phyloP scores from a whole-genome alignment of 1,284 basidiomycete genomes.

The Paramarasmius palmivorus region DNA sequence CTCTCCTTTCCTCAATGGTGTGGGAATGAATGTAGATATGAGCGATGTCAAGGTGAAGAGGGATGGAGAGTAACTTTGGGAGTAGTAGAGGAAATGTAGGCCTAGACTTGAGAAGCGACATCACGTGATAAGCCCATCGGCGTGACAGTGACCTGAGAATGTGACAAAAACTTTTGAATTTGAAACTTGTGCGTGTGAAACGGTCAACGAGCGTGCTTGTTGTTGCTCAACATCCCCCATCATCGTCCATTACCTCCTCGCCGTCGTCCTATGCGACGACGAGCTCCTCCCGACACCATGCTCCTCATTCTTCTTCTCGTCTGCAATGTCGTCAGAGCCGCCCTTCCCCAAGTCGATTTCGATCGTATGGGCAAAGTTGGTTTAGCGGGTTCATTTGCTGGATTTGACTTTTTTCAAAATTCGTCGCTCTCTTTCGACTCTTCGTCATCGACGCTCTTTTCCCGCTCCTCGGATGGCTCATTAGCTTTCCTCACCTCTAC shows the following conservation, averaged over 20 bases:
- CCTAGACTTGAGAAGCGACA: constrained; percentile 1
- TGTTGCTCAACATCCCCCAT: background rate
- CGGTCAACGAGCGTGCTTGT: background rate
- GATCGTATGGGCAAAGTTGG: constrained; percentile 89
- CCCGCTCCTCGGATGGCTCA: constrained; percentile 62
- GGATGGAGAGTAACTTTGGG: constrained; percentile 24
- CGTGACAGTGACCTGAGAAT: background rate
- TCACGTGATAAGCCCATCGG: background rate
- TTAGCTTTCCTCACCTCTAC: constrained; percentile 68
- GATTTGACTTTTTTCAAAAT: constrained; percentile 76
- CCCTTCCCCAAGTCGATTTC: constrained; percentile 84
- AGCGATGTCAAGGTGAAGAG: constrained; percentile 46
- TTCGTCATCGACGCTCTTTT: constrained; percentile 67
- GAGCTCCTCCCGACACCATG: constrained; percentile 14
- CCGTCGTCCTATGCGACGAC: constrained; percentile 11
- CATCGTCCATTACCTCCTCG: constrained; percentile 3
- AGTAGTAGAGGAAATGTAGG: background rate
- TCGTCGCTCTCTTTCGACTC: constrained; percentile 63
- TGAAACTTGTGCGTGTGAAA: background rate
- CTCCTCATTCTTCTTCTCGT: constrained; percentile 19
- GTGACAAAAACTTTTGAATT: background rate
- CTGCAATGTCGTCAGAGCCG: constrained; percentile 45
- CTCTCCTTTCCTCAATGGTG: constrained; percentile 50
- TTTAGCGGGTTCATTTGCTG: constrained; percentile 83
- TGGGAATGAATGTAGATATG: constrained; percentile 48